Percentiles rank a stretch among this genome's conserved stretches.
These are phyloP conservation scores for Aspergillus intermedius DNA, from an alignment of 2,329 filamentous ascomycete genomes.

Conservation along the genomic window DNA sequence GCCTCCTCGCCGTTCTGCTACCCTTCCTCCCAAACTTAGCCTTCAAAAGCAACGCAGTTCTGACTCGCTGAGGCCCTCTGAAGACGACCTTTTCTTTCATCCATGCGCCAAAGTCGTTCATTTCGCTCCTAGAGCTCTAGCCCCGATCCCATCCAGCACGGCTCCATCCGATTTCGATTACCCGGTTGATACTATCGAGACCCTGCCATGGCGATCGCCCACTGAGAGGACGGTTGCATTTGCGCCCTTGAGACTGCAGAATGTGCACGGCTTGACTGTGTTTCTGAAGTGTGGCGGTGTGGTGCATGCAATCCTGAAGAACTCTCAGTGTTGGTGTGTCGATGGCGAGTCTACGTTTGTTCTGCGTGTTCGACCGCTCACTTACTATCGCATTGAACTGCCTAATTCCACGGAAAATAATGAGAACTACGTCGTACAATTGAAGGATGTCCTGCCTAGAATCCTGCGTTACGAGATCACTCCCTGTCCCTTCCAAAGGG, in stretches of 20 bases:
- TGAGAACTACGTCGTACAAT: conserved; percentile 54
- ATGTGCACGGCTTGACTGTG: conserved; percentile 75
- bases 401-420: conserved; percentile 61
- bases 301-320: conserved; percentile 78
- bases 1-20: conserved; percentile 29
- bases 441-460: conserved; percentile 64
- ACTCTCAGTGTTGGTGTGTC: conserved; percentile 91
- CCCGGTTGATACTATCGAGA: conserved; percentile 51
- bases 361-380: conserved; percentile 73
- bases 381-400: conserved; percentile 87
- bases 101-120: conserved; percentile 65
- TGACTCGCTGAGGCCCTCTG: conserved; percentile 22
- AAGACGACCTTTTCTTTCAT: conserved; percentile 60
- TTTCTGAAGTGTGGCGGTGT: conserved; percentile 81
- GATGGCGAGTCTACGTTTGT: conserved; percentile 79
- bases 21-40: conserved; percentile 31
- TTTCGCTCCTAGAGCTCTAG: conserved; percentile 45
- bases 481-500: conserved; percentile 73
- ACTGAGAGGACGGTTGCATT: conserved; percentile 75
- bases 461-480: conserved; percentile 84
- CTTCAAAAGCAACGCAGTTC: conserved; percentile 22
- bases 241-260: conserved; percentile 77
- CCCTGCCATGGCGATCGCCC: conserved; percentile 66
- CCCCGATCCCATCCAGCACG: conserved; percentile 38
- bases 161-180: conserved; percentile 40